Percentiles rank a stretch among this genome's conserved stretches.
phyloP scores from a whole-genome alignment of 768 basidiomycete genomes.

The Russula abietina region DNA sequence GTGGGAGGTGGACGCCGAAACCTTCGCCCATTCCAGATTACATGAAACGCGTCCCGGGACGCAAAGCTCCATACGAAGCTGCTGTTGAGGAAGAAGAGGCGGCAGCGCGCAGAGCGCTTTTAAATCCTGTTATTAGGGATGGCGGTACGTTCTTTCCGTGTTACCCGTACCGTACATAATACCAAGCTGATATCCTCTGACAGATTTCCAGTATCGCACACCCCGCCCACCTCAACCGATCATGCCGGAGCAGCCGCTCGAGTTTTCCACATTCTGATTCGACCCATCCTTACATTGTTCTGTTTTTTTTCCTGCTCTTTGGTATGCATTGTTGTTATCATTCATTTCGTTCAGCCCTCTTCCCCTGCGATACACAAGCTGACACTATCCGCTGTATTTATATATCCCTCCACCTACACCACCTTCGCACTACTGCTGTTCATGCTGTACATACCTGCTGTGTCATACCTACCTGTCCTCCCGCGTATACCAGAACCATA shows the following conservation, averaged over 20 bases:
- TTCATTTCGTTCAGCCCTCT: slow-evolving; percentile 4
- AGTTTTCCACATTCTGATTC: slow-evolving; percentile 57
- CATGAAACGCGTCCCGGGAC: slow-evolving; percentile 55
- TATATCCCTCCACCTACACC: background rate
- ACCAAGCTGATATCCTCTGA: background rate
- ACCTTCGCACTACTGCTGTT: slow-evolving; percentile 6
- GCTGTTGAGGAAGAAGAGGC: slow-evolving; percentile 67
- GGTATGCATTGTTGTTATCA: slow-evolving; percentile 15
- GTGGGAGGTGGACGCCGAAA: slow-evolving; percentile 69
- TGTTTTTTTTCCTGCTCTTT: background rate
- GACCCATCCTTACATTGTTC: background rate
- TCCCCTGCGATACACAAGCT: slow-evolving; percentile 8
- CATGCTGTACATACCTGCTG: slow-evolving; percentile 23
- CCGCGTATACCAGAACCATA: slow-evolving; percentile 13
- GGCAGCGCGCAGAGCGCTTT: slow-evolving; percentile 41
- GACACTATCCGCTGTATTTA: slow-evolving; percentile 6
- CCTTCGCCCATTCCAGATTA: slow-evolving; percentile 41
- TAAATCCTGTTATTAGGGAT: slow-evolving; percentile 62
- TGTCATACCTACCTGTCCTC: slow-evolving; percentile 19
- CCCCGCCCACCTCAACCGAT: slow-evolving; percentile 44
- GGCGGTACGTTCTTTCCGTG: slow-evolving; percentile 33
- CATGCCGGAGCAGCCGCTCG: slow-evolving; percentile 42
- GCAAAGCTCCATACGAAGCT: slow-evolving; percentile 61
- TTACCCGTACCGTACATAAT: background rate
- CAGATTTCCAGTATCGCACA: slow-evolving; percentile 64